Percentiles rank a stretch among this genome's conserved stretches.
Evolutionary conservation across 139 green algal genomes (phyloP).

Genomic region (Chlamydomonas schloesseri): DNA sequence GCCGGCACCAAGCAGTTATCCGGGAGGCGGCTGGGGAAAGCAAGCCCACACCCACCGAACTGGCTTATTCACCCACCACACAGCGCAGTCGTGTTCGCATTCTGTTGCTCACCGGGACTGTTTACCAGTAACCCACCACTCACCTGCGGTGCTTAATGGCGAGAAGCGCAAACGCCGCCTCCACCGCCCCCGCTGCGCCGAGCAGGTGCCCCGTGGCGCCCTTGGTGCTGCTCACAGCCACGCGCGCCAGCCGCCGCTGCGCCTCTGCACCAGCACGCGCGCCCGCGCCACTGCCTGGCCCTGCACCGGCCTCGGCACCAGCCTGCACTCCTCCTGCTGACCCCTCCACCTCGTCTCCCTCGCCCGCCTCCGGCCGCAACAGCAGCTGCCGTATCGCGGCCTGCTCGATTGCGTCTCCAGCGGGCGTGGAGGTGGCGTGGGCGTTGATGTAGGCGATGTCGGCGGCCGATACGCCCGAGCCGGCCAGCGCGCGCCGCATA

Average conservation of each 20-base stretch:
- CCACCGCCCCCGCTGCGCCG: conserved; percentile 91
- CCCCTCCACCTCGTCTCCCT: neutral
- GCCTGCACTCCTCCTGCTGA: too few relatives aligned
- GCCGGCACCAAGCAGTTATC: neutral
- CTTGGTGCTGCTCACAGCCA: conserved; percentile 90
- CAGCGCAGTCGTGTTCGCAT: too few relatives aligned
- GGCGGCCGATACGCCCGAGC: conserved; percentile 59
- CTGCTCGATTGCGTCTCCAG: conserved; percentile 85
- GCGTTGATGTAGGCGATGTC: conserved; percentile 94
- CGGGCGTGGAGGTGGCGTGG: conserved; percentile 89
- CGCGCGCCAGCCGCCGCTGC: neutral
- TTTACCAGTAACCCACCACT: too few relatives aligned
- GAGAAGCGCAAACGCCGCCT: conserved; percentile 83
- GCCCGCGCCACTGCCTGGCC: too few relatives aligned
- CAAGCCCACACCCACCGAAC: too few relatives aligned
- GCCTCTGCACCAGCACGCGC: too few relatives aligned
- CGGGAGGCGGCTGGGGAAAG: too few relatives aligned
- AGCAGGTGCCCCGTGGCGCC: conserved; percentile 94
- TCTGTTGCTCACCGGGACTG: too few relatives aligned
- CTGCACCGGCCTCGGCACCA: too few relatives aligned
- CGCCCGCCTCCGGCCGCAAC: neutral
- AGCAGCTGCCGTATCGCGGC: conserved; percentile 83
- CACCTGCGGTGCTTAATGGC: conserved; percentile 67
- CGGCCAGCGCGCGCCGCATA: conserved; percentile 62
- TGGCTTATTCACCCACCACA: too few relatives aligned